Percentiles rank a stretch among this genome's conserved stretches.
Evolutionary conservation across 768 basidiomycete genomes (phyloP).

Genomic region (Vararia minispora): DNA sequence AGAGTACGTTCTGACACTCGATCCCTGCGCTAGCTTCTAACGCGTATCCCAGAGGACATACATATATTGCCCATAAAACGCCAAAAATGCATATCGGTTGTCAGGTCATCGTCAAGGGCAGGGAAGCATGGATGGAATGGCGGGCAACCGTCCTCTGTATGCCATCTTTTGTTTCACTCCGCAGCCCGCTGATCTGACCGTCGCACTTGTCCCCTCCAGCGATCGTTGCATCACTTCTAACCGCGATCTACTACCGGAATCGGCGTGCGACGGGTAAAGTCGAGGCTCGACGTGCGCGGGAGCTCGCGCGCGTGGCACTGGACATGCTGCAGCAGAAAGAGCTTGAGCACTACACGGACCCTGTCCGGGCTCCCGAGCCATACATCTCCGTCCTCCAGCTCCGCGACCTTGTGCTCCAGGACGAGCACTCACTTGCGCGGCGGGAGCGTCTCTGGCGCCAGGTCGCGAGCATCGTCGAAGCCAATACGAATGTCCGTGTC

Average conservation of each 20-base stretch:
- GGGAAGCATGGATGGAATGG: slow-evolving; percentile 63
- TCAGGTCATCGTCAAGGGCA: slow-evolving; percentile 48
- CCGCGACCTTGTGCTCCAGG: slow-evolving; percentile 75
- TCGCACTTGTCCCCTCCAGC: slow-evolving; percentile 12
- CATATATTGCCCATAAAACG: slow-evolving; percentile 66
- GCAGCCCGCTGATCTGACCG: background rate
- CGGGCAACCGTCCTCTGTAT: slow-evolving; percentile 51
- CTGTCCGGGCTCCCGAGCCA: slow-evolving; percentile 58
- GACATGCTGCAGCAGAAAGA: slow-evolving; percentile 78
- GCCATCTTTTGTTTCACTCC: slow-evolving; percentile 11
- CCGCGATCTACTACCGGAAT: slow-evolving; percentile 19
- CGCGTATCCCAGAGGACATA: slow-evolving; percentile 40
- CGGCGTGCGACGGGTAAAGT: slow-evolving; percentile 39
- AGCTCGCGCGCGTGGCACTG: slow-evolving; percentile 69
- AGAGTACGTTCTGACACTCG: slow-evolving; percentile 34
- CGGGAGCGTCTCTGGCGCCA: slow-evolving; percentile 67
- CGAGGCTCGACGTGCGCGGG: slow-evolving; percentile 56
- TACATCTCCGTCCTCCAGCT: slow-evolving; percentile 81
- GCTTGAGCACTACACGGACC: slow-evolving; percentile 71
- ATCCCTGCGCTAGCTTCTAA: slow-evolving; percentile 4
- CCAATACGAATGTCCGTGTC: slow-evolving; percentile 82
- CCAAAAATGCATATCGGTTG: slow-evolving; percentile 60
- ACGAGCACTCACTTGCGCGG: slow-evolving; percentile 61
- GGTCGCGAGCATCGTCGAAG: slow-evolving; percentile 79
- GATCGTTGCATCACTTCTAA: slow-evolving; percentile 11